Base-by-base conservation (phyloP, 2,329 filamentous ascomycete species). In the Fusarium burgessii region DNA sequence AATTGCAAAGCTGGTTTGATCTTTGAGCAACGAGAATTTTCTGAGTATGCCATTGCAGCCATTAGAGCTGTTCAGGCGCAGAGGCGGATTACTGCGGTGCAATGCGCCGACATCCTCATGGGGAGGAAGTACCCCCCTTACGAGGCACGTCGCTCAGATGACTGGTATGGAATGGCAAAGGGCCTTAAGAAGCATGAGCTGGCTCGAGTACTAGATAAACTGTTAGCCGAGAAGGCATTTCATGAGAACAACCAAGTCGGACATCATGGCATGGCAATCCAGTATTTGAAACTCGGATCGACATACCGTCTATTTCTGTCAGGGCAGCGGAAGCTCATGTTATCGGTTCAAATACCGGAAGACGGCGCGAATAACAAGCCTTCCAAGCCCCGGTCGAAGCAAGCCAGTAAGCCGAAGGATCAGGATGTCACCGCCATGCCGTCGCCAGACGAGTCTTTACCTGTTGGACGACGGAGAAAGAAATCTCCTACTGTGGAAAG, bases 31-130 rank as follows among this genome's bases (percentile, higher is more conserved):
- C 86, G 89, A 62, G 94, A 98, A 80, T 92, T 95, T 73, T 94
- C 93, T 15, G 82, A 90, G 17, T 89, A 93, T 75, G 95, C 95
- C 11, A 82, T 88, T 60, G 88, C 90, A 56, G 93, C 91, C 5
- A 84, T 98, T 52, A 84, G 84, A 29, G 86, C 97, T 52, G 90
- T 97, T 29, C 81, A 86, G 62, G 82, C 90, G 7, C 83, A 89
- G 73, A 77, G 83, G 4, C 80, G 88, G 35, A 87, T 97, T 54
- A 97, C 93, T 10, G 82, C 95, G 59, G 85, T 90, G 18, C 92
- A 97, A 77, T 95, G 93, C 78, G 89, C 93, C n/a, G 94, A 98
- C 76, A 87, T 97, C 38, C 89, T 98, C 71, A 87, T 91, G 68
- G 96, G 95, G 11, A 90, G 87, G 62, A 88, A 86, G 66, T 88